Base-by-base conservation (phyloP, 139 green algal species). In the Coelastrella sp. region DNA sequence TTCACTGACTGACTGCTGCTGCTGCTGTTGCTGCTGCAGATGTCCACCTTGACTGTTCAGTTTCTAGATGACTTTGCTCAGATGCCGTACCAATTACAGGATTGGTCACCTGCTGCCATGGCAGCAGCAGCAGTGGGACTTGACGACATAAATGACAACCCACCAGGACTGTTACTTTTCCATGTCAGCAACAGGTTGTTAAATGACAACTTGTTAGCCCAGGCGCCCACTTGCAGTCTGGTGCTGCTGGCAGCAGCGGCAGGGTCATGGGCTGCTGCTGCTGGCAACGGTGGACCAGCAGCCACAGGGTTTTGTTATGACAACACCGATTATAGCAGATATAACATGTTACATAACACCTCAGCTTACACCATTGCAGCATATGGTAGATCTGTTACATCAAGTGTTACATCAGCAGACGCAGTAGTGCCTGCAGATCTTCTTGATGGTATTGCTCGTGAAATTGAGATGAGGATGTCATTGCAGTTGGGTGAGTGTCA, bases 121-220 rank as follows among this genome's bases (percentile, higher is more conserved):
- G 73, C 73, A 81, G 73, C 73, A 81, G 73, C 73, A 81, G 73
- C 73, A 81, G 32, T 32, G 50, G 73, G 73, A 23, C 73, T 81
- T 6, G 48, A n/a, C 30, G 50, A 68, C 5, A 60, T 81, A 5
- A 51, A 17, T 35, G 21, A 48, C 15, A 50, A 79, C 23, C 73
- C 50, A 19, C 73, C 73, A 3, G 73, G 73, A 3, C 73, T 66
- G 32, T 53, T 81, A 27, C 32, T 81, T 17, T 37, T 68, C 21
- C 73, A 81, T 41, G 15, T 37, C 17, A 60, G 45, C 6, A 51
- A 35, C 17, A 53, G 73, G 21, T 32, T 81, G 0, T 19, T 32
- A 3, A 37, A 48, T 15, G 37, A 27, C 41, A 67, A 67, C 48
- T 19, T 67, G 48, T 51, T 81, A 34, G 21, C 30, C 30, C 25